Conservation (phyloP, 768 basidiomycete species). For the Flagelloscypha sp. region DNA sequence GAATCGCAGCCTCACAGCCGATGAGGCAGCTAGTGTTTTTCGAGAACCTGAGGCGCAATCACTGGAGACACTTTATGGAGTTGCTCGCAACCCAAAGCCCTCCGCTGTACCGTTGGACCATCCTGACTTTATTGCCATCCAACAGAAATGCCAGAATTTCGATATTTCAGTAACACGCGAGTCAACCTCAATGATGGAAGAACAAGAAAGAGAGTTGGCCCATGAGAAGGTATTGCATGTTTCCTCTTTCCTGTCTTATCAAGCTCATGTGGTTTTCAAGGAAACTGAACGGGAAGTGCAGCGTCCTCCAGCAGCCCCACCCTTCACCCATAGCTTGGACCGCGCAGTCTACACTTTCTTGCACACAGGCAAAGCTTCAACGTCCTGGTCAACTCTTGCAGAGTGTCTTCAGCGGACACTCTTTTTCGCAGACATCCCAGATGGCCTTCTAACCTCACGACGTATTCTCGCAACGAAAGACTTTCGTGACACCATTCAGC, state of each 20-base stretch:
- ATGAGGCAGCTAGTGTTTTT: not conserved
- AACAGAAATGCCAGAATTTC: not conserved
- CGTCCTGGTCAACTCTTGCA: too few species aligned
- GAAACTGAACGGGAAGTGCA: slow-evolving; percentile 13
- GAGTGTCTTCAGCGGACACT: too few species aligned
- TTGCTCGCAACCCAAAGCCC: slow-evolving; percentile 1
- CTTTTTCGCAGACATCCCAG: too few species aligned
- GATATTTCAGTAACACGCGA: not conserved
- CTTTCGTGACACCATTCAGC: slow-evolving; percentile 1
- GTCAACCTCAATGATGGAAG: slow-evolving; percentile 7
- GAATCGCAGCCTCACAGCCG: not conserved
- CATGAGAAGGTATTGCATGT: slow-evolving; percentile 12
- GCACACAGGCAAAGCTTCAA: slow-evolving; percentile 1
- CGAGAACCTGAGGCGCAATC: not conserved
- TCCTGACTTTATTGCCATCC: not conserved
- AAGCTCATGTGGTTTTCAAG: too few species aligned
- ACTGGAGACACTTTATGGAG: not conserved
- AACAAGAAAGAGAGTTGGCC: slow-evolving; percentile 11
- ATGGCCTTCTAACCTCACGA: too few species aligned
- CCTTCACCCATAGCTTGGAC: slow-evolving; percentile 16
- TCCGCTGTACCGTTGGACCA: not conserved
- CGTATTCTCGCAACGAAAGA: slow-evolving; percentile 10
- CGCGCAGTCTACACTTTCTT: slow-evolving; percentile 13
- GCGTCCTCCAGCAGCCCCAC: slow-evolving; percentile 4
- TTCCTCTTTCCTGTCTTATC: too few species aligned